Evolutionary conservation across 495 filamentous ascomycete species (phyloP), one percentile per base, ranked within the genome.

Genomic region (Annulohypoxylon bovei): DNA sequence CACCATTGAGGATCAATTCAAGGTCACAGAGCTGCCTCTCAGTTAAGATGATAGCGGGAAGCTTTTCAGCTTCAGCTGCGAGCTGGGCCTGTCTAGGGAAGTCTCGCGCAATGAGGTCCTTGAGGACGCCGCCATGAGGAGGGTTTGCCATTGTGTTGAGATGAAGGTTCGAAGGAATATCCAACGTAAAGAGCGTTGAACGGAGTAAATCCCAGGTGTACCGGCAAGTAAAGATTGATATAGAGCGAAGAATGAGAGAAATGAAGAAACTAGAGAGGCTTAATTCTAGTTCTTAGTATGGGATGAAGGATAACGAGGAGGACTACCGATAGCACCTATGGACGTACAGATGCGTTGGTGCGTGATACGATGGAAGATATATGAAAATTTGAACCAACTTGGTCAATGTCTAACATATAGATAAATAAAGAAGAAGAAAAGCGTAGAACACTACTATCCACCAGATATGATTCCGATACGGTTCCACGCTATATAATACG

Each of bases 1-100:
- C 95, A 75, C 95, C 95, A 82, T 89, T 97, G 82, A 98, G 88
- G 69, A 99, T 91, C 84, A 99, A 79, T 79, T 99, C 95, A 70
- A 99, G 87, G 85, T 99, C 95, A 82, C 95, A 99, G 20, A 99
- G 88, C 81, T 99, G 95, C 67, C 95, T 88, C 87, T 99, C 95
- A 35, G 88, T 89, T 72, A 99, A 87, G 47, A 91, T 81, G 71
- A 99, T 88, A 14, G 95, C 93, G 32, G 93, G 92, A 44, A 98
- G 87, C 8, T 78, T 90, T 82, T 97, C 94, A 8, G 95, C 94
- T 81, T 99, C 95, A 25, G 84, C 88, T 7, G 83, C 84, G 56
- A 99, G 90, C 80, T 96, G 81, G 33, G 84, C 81, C 49, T 95
- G 90, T 70, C 91, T 88, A 56, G 89, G 89, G 57, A 88, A 84